These are phyloP conservation scores for Leccinum solheimii DNA, from an alignment of 1,284 basidiomycete genomes.

Conservation along the genomic window DNA sequence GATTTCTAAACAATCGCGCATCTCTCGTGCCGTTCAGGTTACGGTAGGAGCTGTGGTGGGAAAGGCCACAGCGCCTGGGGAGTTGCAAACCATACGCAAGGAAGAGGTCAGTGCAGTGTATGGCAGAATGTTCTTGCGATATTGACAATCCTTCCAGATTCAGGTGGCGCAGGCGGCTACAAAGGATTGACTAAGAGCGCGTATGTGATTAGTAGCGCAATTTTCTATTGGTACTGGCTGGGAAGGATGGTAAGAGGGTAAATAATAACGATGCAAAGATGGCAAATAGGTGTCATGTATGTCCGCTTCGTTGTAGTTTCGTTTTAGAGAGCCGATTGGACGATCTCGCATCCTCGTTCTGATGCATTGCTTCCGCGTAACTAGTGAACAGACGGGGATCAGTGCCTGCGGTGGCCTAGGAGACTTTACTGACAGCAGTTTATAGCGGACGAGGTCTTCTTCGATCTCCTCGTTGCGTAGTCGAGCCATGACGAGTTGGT, in stretches of 20 bases:
- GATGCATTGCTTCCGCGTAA: constrained; percentile 88
- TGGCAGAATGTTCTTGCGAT: neutral
- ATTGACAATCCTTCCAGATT: constrained; percentile 29
- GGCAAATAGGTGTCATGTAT: constrained; percentile 10
- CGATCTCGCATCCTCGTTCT: constrained; percentile 76
- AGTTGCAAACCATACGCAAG: constrained; percentile 60
- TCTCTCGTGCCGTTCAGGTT: constrained; percentile 52
- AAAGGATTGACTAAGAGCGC: constrained; percentile 13
- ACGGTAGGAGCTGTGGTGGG: constrained; percentile 57
- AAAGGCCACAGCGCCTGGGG: constrained; percentile 59
- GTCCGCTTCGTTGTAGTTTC: constrained; percentile 37
- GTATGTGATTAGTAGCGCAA: constrained; percentile 4
- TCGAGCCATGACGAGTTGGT: constrained; percentile 85
- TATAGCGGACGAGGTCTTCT: constrained; percentile 87
- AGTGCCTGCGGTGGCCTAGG: neutral
- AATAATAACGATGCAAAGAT: neutral
- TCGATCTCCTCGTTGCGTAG: constrained; percentile 89
- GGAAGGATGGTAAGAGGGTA: constrained; percentile 18
- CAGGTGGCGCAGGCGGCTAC: constrained; percentile 24
- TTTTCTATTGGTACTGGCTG: constrained; percentile 7
- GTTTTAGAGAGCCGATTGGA: constrained; percentile 62
- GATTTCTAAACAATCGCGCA: constrained; percentile 49
- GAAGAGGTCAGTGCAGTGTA: constrained; percentile 52
- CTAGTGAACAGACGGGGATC: constrained; percentile 39
- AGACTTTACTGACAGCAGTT: constrained; percentile 67